Evolutionary conservation across 768 basidiomycete genomes (phyloP), one percentile per base, ranked within the genome.

Genomic region (Tubosaeta sp.): DNA sequence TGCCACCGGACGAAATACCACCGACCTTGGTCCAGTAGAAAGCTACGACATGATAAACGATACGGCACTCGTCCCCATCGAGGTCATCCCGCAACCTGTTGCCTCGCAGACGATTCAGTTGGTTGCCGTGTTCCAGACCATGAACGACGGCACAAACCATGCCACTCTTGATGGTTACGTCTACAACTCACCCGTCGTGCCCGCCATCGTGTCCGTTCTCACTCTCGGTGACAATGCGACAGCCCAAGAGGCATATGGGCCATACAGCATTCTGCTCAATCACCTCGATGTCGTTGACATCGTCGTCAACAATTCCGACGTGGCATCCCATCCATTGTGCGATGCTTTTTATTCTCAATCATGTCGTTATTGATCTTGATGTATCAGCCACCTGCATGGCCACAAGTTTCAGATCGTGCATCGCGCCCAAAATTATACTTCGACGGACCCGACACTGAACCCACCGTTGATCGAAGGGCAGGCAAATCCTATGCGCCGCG

Each of bases 401-500:
- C 43, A 43, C 43, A 43, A 43, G 43, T 43, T 43, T 31, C 43
- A 43, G 43, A 43, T 43, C 43, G 43, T 43, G 3, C 43, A 43
- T 31, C 43, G 43, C 16, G 27, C 43, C 27, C 19, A 39, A 17
- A 4, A 95, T 64, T 91, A 84, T 59, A 81, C 81, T 0, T 86
- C 86, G 1, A 71, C 78, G 60, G 89, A 97, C 68, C 80, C 88
- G 1, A 61, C 72, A 1, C 74, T 94, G 43, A 95, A 95, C 71
- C 93, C 91, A 13, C 85, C 88, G 0, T 71, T 91, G 51, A 73
- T 77, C 22, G 88, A 92, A 70, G 84, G 81, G 13, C 88, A 91
- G 60, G 65, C 72, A 1, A 99, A 98, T 71, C 95, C 95, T 2
- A 82, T 95, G 63, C 84, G 92, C n/a, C 80, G 95, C 37, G 95